Conservation (phyloP, 2,329 filamentous ascomycete species). For the Teratosphaeria gauchensis region DNA sequence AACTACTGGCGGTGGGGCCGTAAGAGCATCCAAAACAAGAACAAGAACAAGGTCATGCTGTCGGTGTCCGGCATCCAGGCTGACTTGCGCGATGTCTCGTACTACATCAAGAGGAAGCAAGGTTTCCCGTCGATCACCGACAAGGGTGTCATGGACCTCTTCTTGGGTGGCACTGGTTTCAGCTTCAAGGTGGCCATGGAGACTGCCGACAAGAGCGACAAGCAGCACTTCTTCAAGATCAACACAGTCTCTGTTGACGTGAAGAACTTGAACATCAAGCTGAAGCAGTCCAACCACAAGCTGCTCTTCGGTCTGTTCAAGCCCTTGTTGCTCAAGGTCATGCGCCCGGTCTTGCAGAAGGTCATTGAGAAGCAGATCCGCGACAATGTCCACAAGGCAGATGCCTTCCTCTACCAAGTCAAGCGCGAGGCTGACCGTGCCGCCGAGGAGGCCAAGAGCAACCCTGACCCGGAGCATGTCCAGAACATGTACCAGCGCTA, state of each 20-base stretch:
- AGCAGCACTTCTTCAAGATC: conserved; percentile 85
- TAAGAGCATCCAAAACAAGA: conserved; percentile 72
- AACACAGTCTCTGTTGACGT: conserved; percentile 51
- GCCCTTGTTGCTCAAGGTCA: conserved; percentile 71
- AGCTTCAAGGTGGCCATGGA: conserved; percentile 87
- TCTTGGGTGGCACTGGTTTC: conserved; percentile 77
- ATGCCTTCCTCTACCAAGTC: conserved; percentile 63
- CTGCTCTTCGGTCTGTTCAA: conserved; percentile 78
- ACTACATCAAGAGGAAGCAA: conserved; percentile 89
- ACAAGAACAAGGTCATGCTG: conserved; percentile 75
- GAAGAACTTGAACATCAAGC: conserved; percentile 53
- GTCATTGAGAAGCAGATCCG: conserved; percentile 82
- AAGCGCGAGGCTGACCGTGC: conserved; percentile 75
- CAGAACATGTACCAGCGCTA: conserved; percentile 85
- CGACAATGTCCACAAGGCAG: conserved; percentile 67
- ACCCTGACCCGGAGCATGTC: conserved; percentile 57
- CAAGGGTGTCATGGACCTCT: conserved; percentile 77
- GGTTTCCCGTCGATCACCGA: conserved; percentile 86
- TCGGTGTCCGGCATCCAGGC: conserved; percentile 85
- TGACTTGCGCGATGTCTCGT: conserved; percentile 79
- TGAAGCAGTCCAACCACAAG: conserved; percentile 95
- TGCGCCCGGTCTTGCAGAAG: conserved; percentile 78
- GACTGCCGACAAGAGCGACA: conserved; percentile 64
- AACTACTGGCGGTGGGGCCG: conserved; percentile 94
- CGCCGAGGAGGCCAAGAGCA: conserved; percentile 52